Conservation (phyloP, 1,139 yeast species). For the Protomyces inouyei region DNA sequence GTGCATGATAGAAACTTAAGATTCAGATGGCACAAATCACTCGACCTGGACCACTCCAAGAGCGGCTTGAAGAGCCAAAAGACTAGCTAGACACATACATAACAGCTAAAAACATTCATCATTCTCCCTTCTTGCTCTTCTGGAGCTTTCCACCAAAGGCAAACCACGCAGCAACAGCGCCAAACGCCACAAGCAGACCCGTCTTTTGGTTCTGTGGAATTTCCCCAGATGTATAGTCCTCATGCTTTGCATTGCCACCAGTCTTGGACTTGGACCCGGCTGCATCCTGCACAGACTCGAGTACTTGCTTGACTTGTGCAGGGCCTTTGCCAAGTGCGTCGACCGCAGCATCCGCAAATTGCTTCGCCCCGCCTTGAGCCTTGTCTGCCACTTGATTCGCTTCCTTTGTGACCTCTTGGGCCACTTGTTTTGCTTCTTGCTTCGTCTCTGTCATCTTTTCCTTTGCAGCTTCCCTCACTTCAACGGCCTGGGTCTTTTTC, state of each 20-base stretch:
- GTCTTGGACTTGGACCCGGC: neutral
- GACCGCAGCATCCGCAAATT: constrained; percentile 17
- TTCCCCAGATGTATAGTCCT: neutral
- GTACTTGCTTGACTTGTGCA: neutral
- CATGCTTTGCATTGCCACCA: neutral
- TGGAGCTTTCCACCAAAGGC: constrained; percentile 20
- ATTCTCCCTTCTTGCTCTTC: neutral
- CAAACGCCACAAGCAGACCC: constrained; percentile 4
- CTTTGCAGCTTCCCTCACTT: constrained; percentile 2
- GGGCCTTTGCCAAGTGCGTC: constrained; percentile 5
- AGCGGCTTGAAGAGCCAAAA: too few relatives aligned
- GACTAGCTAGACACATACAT: too few relatives aligned
- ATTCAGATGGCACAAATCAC: neutral
- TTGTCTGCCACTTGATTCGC: neutral
- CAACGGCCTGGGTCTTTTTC: neutral
- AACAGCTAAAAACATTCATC: neutral
- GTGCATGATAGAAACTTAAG: neutral
- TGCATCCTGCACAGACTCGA: neutral
- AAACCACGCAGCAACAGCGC: constrained; percentile 19
- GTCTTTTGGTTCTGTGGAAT: constrained; percentile 19
- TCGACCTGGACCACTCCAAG: neutral
- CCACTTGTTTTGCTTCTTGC: neutral
- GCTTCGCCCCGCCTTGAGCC: neutral
- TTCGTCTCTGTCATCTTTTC: neutral
- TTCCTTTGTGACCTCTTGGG: neutral